Evolutionary conservation across 108 stramenopile species (phyloP), one percentile per base, ranked within the genome.

Genomic region (Conticribra weissflogii): DNA sequence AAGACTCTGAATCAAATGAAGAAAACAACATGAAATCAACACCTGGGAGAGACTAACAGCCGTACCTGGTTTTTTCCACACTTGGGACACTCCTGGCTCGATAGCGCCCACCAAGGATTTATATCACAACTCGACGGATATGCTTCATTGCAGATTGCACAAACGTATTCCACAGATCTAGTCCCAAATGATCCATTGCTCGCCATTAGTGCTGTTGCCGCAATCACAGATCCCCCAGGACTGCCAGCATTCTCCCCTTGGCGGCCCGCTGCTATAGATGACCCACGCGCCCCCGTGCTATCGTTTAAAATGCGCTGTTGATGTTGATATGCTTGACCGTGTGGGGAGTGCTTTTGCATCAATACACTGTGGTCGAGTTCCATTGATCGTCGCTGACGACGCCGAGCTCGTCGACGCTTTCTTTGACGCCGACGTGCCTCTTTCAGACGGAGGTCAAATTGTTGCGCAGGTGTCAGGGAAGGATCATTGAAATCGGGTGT

Each of bases 101-200:
- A 54, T 21, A 95, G 64, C 24, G 82, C 81, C 94, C 94, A 95
- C 94, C 94, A 95, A 14, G 94, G 90, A 71, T 95, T 91, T 60
- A 66, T 75, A 23, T 92, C 89, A 58, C 88, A 85, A 21, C 78
- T 84, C 15, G 76, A 86, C 27, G 64, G 74, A 61, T 92, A 95
- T 3, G 79, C 58, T 62, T 95, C 94, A 66, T 88, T 95, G 62
- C 94, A 95, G 28, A 87, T 70, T 8, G 86, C 84, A 71, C 94
- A 95, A 30, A 88, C 78, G 50, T 91, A 95, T 68, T 95, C 94
- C 3, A 95, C 89, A 45, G 77, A 34, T 21, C 88, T 84, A 9
- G 88, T 85, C 0, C 61, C 71, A 25, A 56, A 62, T 23, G 22
- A 28, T 28, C 81, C 86, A 32, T 73, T 78, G 54, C 82, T 86